Percentiles rank a stretch among this genome's conserved stretches.
Evolutionary conservation across 176 grass and related monocot genomes (phyloP).

Genomic region (Carex pumila): DNA sequence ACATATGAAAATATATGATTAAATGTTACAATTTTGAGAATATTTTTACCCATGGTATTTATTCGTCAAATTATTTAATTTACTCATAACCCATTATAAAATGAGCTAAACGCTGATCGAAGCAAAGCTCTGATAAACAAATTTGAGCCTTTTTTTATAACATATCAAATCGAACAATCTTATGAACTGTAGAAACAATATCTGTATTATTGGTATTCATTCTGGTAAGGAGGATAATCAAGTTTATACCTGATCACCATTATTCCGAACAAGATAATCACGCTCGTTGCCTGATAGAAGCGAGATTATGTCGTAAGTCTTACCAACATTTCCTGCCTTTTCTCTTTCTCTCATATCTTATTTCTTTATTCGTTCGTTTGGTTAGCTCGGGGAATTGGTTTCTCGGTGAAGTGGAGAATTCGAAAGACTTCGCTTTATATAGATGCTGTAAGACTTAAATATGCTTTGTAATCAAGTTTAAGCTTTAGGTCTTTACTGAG

Average conservation of each 20-base stretch:
- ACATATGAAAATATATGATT: too few species aligned
- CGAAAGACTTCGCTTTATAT: not conserved
- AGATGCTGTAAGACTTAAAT: too few species aligned
- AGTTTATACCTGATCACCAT: conserved; percentile 18
- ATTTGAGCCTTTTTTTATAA: not conserved
- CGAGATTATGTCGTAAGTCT: conserved; percentile 16
- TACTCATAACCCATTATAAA: not conserved
- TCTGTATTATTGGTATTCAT: too few species aligned
- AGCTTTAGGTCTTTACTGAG: too few species aligned
- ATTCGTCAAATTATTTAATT: not conserved
- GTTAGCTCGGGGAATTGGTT: not conserved
- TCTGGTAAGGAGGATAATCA: not conserved
- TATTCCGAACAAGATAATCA: conserved; percentile 4
- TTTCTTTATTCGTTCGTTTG: not conserved
- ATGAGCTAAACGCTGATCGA: not conserved
- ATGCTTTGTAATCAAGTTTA: not conserved
- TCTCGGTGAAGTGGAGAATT: not conserved
- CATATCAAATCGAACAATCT: not conserved
- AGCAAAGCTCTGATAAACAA: not conserved
- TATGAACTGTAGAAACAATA: too few species aligned
- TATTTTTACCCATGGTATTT: not conserved
- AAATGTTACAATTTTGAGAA: too few species aligned
- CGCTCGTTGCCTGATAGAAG: conserved; percentile 1
- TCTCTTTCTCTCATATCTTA: not conserved
- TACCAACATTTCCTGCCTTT: conserved; percentile 9